Evolutionary conservation across 345 rosid genomes (phyloP).

Genomic region (Murraya koenigii): DNA sequence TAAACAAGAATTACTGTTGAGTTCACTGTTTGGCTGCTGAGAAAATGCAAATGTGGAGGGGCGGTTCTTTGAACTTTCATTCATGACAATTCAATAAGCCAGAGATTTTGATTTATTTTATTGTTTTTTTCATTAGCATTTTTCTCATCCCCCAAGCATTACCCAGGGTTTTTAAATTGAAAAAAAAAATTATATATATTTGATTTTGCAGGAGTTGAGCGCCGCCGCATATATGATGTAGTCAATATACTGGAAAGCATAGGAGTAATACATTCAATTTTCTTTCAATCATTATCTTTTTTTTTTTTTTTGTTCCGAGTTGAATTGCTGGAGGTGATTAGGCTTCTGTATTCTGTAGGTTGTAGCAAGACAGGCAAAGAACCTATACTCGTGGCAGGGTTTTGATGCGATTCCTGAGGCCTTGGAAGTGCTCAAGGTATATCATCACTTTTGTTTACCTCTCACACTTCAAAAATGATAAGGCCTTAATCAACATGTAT

Average conservation of each 20-base stretch:
- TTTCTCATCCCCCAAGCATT: not conserved
- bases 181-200: not conserved
- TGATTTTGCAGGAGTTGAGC: slow-evolving; percentile 59
- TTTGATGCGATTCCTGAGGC: slow-evolving; percentile 62
- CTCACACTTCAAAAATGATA: not conserved
- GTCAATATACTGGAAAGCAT: slow-evolving; percentile 78
- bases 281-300: not conserved
- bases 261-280: slow-evolving; percentile 43
- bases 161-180: not conserved
- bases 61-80: too few relatives aligned
- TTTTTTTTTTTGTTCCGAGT: not conserved
- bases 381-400: slow-evolving; percentile 77
- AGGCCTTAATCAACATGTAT: not conserved
- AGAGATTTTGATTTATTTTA: too few relatives aligned
- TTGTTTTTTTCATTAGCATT: not conserved
- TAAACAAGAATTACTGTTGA: not conserved
- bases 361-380: slow-evolving; percentile 72
- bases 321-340: slow-evolving; percentile 14
- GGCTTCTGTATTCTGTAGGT: slow-evolving; percentile 37
- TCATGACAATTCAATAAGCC: too few relatives aligned
- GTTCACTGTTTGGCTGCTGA: slow-evolving; percentile 5
- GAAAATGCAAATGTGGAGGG: not conserved
- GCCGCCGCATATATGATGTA: slow-evolving; percentile 78
- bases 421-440: slow-evolving; percentile 54
- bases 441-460: not conserved